A percentile compares a stretch with the other conserved stretches of the same genome.
Conservation (phyloP, 177 flowering plant species). For the Telopea speciosissima region DNA sequence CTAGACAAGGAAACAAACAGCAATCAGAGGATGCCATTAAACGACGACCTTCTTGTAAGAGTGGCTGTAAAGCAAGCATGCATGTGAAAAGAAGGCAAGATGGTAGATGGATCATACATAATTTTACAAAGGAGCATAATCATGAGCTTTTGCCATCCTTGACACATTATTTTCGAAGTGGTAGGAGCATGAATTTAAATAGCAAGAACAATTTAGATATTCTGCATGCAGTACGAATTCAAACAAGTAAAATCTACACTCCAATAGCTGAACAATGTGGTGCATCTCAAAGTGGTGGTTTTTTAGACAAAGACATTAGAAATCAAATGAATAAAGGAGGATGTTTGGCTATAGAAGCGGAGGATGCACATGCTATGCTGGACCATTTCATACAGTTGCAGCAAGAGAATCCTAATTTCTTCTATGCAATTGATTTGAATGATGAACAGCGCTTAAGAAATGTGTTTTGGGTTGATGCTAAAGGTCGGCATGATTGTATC, state of each 20-base stretch:
- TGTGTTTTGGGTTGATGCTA: constrained; percentile 56
- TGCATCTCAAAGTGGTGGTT: constrained; percentile 23
- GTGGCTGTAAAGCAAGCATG: constrained; percentile 53
- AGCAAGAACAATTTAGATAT: neutral
- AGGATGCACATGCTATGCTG: constrained; percentile 43
- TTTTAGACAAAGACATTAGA: constrained; percentile 12
- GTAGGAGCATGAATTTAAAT: constrained; percentile 28
- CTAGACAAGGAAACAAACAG: constrained; percentile 32
- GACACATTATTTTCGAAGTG: constrained; percentile 48
- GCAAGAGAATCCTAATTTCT: constrained; percentile 46
- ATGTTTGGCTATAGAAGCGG: constrained; percentile 39
- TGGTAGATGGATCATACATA: constrained; percentile 53
- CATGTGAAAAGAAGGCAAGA: constrained; percentile 49
- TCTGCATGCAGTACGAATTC: neutral
- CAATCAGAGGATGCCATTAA: constrained; percentile 34
- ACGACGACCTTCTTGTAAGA: constrained; percentile 39
- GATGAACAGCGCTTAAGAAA: constrained; percentile 36
- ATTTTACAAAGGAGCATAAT: constrained; percentile 49
- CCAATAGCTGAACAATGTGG: constrained; percentile 41
- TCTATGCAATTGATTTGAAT: constrained; percentile 38
- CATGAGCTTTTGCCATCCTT: constrained; percentile 55
- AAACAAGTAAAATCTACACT: constrained; percentile 35
- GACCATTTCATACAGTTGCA: constrained; percentile 48
- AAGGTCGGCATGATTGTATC: constrained; percentile 40
- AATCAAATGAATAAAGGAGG: constrained; percentile 32